Evolutionary conservation across 257 asterid genomes (phyloP).

Genomic region (Parsonsia alboflavescens): DNA sequence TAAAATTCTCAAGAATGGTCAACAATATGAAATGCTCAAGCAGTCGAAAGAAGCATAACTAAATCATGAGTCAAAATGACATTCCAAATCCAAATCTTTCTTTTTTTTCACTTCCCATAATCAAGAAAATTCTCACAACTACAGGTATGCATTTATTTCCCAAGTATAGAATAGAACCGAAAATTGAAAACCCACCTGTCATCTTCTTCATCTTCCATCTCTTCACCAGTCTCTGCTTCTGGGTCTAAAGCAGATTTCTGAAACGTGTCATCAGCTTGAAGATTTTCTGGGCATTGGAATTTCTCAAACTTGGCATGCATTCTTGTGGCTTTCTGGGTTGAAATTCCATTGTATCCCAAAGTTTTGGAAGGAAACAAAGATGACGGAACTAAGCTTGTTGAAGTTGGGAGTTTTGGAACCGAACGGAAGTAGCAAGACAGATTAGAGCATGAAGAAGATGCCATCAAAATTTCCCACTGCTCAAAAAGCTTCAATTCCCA

Average conservation of each 20-base stretch:
- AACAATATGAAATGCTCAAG: background rate
- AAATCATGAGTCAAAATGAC: background rate
- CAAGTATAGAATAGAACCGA: too few species aligned
- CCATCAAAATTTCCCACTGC: slow-evolving; percentile 31
- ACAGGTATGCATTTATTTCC: background rate
- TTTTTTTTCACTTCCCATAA: too few species aligned
- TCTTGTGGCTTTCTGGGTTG: slow-evolving; percentile 27
- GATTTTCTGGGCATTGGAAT: slow-evolving; percentile 50
- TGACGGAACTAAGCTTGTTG: slow-evolving; percentile 31
- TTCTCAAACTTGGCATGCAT: slow-evolving; percentile 68
- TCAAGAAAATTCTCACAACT: too few species aligned
- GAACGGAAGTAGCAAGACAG: slow-evolving; percentile 31
- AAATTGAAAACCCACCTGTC: slow-evolving; percentile 47
- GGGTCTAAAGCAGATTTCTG: slow-evolving; percentile 15
- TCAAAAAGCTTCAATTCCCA: background rate
- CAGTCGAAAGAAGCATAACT: background rate
- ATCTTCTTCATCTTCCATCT: slow-evolving; percentile 51
- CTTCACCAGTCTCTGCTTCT: slow-evolving; percentile 19
- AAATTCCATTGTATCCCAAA: slow-evolving; percentile 21
- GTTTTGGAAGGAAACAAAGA: slow-evolving; percentile 13
- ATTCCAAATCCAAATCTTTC: background rate
- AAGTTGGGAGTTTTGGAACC: slow-evolving; percentile 28
- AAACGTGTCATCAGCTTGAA: slow-evolving; percentile 15
- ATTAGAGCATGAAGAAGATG: slow-evolving; percentile 41
- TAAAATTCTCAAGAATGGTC: background rate